Evolutionary conservation across 768 basidiomycete species (phyloP), one percentile per base, ranked within the genome.

Genomic region (Suillus variegatus): DNA sequence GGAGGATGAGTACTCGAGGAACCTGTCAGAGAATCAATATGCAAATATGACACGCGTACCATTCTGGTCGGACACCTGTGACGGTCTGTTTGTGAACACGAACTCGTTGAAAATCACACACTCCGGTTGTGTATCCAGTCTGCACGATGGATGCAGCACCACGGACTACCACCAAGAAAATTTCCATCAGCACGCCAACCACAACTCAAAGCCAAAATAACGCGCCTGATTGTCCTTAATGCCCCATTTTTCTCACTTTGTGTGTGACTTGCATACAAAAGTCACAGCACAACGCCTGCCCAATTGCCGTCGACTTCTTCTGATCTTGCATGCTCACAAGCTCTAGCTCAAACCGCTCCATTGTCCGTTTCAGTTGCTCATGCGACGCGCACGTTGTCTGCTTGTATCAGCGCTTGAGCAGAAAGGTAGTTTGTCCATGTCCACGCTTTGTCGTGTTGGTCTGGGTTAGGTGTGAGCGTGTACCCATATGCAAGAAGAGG

Each of bases 231-330:
- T 92, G 75, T 98, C 98, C 65, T 97, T 99, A 99, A 63, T 84
- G 85, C 3, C 89, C 86, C 77, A 93, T 95, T 74, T 94, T 93
- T 4, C 94, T 93, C 74, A 96, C 95, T 75, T 93, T 93, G 77
- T 97, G 95, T 8, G 96, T 97, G 13, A 94, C 88, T 74, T 98
- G 97, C 97, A 97, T 98, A 80, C 97, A 99, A 84, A 93, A 99
- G 2, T 96, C 97, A 70, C 90, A 92, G 5, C 93, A 91, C 25
- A 99, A 82, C n/a, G n/a, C n/a, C n/a, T n/a, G n/a, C n/a, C n/a
- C n/a, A n/a, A n/a, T n/a, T n/a, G n/a, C n/a, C n/a, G n/a, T n/a
- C n/a, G n/a, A n/a, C n/a, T n/a, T n/a, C n/a, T n/a, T n/a, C n/a
- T n/a, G n/a, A n/a, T n/a, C n/a, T n/a, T n/a, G n/a, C n/a, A n/a